phyloP scores from a whole-genome alignment of 768 basidiomycete species.

The Kwoniella mangroviensis region DNA sequence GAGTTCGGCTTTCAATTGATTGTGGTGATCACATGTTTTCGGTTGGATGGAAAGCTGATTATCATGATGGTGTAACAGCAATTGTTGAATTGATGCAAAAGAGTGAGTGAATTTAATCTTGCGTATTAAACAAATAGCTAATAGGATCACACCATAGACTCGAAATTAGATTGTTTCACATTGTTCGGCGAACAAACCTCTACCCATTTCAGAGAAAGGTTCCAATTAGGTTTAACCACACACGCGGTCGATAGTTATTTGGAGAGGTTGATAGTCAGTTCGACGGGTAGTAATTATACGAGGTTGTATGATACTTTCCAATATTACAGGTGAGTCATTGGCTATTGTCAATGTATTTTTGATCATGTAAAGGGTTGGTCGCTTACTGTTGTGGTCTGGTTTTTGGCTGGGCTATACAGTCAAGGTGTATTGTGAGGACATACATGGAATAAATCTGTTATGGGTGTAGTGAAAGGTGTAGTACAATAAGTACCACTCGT shows the following conservation, averaged over 20 bases:
- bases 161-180: slow-evolving; percentile 85
- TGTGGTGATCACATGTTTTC: too few relatives aligned
- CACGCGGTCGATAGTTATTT: slow-evolving; percentile 79
- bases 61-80: slow-evolving; percentile 61
- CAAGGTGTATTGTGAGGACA: slow-evolving; percentile 31
- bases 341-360: background rate
- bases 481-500: too few relatives aligned
- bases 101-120: slow-evolving; percentile 62
- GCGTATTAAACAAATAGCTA: background rate
- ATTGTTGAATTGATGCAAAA: slow-evolving; percentile 98
- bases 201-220: slow-evolving; percentile 83
- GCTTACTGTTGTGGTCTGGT: background rate
- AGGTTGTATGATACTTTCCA: slow-evolving; percentile 83
- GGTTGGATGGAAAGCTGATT: too few relatives aligned
- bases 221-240: slow-evolving; percentile 88
- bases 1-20: too few relatives aligned
- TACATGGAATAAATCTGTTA: too few relatives aligned
- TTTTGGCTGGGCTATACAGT: slow-evolving; percentile 9
- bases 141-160: slow-evolving; percentile 64
- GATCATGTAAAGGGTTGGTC: background rate
- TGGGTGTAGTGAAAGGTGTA: too few relatives aligned
- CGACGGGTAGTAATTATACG: slow-evolving; percentile 92
- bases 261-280: slow-evolving; percentile 86
- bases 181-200: slow-evolving; percentile 91
- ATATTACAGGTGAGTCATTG: slow-evolving; percentile 51